Evolutionary conservation across 768 basidiomycete species (phyloP).

Genomic region (Astraeus odoratus): DNA sequence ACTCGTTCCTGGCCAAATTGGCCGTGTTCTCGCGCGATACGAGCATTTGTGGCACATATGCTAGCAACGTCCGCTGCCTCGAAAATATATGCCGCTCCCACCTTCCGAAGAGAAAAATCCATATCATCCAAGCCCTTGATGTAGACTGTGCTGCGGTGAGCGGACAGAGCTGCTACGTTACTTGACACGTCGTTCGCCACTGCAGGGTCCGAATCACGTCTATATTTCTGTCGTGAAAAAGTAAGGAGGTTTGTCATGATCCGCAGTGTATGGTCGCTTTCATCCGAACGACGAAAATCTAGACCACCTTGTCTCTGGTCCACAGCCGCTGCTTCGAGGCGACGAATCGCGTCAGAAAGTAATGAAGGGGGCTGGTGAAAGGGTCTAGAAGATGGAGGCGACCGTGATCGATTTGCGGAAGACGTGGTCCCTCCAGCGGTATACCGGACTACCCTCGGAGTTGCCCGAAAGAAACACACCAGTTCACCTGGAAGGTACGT

Average conservation of each 20-base stretch:
- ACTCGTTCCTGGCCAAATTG: slow-evolving; percentile 66
- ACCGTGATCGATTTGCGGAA: slow-evolving; percentile 25
- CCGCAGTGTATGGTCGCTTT: slow-evolving; percentile 55
- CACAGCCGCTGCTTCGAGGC: slow-evolving; percentile 53
- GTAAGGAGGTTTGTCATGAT: slow-evolving; percentile 75
- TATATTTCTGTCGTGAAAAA: slow-evolving; percentile 39
- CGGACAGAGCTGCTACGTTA: slow-evolving; percentile 37
- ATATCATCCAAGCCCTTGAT: slow-evolving; percentile 47
- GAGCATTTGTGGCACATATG: slow-evolving; percentile 55
- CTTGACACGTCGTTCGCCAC: not conserved
- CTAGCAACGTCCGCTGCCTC: slow-evolving; percentile 33
- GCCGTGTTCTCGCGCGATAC: slow-evolving; percentile 49
- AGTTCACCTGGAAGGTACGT: slow-evolving; percentile 59
- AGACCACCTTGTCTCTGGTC: slow-evolving; percentile 39
- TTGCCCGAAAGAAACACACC: slow-evolving; percentile 78
- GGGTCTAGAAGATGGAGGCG: slow-evolving; percentile 19
- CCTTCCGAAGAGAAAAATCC: slow-evolving; percentile 41
- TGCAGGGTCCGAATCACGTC: slow-evolving; percentile 7
- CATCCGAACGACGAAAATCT: slow-evolving; percentile 39
- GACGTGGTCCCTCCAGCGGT: slow-evolving; percentile 41
- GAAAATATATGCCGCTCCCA: slow-evolving; percentile 61
- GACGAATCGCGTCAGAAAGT: slow-evolving; percentile 67
- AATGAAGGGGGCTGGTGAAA: slow-evolving; percentile 59
- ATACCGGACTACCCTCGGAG: slow-evolving; percentile 65
- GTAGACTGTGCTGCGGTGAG: slow-evolving; percentile 51